phyloP scores from a whole-genome alignment of 192 early-diverging fungal genomes.

The Chytriomyces sp. region DNA sequence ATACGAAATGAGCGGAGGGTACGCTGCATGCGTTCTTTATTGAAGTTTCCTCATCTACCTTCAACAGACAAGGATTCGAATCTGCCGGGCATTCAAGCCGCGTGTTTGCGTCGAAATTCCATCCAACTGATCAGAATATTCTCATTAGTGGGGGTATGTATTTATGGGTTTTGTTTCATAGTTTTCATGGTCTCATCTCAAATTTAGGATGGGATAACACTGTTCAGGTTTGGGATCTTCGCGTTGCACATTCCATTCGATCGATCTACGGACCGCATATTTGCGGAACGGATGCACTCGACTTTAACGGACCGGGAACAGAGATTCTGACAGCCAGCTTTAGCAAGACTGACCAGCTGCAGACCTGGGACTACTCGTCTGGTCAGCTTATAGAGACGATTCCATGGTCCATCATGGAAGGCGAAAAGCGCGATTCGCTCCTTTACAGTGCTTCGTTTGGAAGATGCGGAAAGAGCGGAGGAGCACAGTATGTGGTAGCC shows the following conservation, averaged over 20 bases:
- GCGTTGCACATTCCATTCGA: conserved; percentile 44
- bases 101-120: conserved; percentile 58
- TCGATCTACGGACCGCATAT: conserved; percentile 59
- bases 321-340: conserved; percentile 51
- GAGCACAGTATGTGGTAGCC: conserved; percentile 42
- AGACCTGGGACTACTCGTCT: conserved; percentile 43
- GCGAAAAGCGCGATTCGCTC: conserved; percentile 16
- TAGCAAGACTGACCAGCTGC: conserved; percentile 42
- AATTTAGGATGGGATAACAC: conserved; percentile 56
- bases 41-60: background rate
- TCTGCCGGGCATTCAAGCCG: conserved; percentile 57
- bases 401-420: conserved; percentile 45
- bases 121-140: conserved; percentile 49
- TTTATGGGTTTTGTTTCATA: background rate
- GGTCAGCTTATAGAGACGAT: conserved; percentile 43
- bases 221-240: conserved; percentile 58
- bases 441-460: conserved; percentile 45
- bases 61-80: conserved; percentile 30
- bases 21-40: background rate
- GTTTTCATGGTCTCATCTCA: background rate
- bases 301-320: conserved; percentile 41
- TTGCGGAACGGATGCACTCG: conserved; percentile 56
- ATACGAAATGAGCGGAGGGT: conserved; percentile 34
- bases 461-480: conserved; percentile 2
- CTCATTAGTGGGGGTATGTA: conserved; percentile 48